Percentiles rank a stretch among this genome's conserved stretches.
Evolutionary conservation across 2,329 filamentous ascomycete genomes (phyloP).

Genomic region (Alternaria angustiovoidea): DNA sequence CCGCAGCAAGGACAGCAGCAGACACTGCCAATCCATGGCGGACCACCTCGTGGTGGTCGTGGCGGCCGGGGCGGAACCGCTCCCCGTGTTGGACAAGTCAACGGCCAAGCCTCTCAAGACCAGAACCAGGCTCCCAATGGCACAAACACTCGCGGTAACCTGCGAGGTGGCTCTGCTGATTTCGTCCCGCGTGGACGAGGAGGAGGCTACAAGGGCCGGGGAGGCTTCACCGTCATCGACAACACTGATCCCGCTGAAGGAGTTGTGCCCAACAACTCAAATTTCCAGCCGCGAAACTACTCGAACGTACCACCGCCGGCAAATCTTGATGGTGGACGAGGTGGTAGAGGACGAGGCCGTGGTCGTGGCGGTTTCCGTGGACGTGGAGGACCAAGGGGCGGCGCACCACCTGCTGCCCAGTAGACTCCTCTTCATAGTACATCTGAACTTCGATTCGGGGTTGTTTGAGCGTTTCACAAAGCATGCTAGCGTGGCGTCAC

Average conservation of each 20-base stretch:
- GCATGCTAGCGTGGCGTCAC: neutral
- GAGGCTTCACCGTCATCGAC: conserved; percentile 58
- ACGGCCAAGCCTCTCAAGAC: conserved; percentile 34
- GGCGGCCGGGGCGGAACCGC: conserved; percentile 52
- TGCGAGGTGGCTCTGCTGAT: conserved; percentile 31
- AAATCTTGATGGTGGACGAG: conserved; percentile 39
- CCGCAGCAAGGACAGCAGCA: conserved; percentile 41
- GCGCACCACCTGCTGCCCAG: conserved; percentile 30
- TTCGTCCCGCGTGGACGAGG: conserved; percentile 53
- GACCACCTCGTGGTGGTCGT: conserved; percentile 49
- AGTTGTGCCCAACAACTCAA: conserved; percentile 63
- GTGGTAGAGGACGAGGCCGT: conserved; percentile 43
- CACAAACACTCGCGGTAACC: conserved; percentile 41
- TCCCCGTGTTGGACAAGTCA: conserved; percentile 40
- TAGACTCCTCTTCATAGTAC: conserved; percentile 6
- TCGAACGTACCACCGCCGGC: conserved; percentile 49
- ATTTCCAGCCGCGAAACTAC: conserved; percentile 62
- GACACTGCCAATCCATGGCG: conserved; percentile 51
- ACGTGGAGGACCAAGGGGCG: conserved; percentile 40
- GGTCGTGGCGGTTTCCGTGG: conserved; percentile 44
- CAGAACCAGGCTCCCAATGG: conserved; percentile 36
- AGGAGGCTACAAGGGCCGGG: conserved; percentile 46
- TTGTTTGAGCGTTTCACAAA: neutral
- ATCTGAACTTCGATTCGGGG: neutral
- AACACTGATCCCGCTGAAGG: conserved; percentile 61